phyloP scores from a whole-genome alignment of 2,329 filamentous ascomycete genomes.

The Trichoderma breve region DNA sequence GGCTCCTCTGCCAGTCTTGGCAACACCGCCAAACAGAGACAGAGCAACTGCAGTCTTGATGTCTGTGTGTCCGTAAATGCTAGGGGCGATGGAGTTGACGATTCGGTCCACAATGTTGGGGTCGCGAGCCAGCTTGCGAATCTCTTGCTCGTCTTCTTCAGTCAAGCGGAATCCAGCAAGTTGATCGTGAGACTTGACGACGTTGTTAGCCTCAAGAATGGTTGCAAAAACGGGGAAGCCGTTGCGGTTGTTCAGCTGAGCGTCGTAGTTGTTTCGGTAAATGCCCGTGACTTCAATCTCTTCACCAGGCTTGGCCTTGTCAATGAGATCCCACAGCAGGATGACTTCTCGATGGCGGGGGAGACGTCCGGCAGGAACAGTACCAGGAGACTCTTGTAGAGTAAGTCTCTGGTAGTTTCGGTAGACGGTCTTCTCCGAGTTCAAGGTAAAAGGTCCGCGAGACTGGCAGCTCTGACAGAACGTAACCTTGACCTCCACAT shows the following conservation, averaged over 20 bases:
- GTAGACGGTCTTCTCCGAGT: conserved; percentile 97
- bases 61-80: conserved; percentile 94
- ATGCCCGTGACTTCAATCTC: conserved; percentile 96
- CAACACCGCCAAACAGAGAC: conserved; percentile 91
- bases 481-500: conserved; percentile 91
- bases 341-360: conserved; percentile 93
- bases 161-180: conserved; percentile 94
- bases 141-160: conserved; percentile 89
- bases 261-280: conserved; percentile 98
- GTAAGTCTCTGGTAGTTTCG: conserved; percentile 98
- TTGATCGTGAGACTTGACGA: conserved; percentile 96
- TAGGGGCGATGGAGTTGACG: conserved; percentile 88
- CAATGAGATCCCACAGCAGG: conserved; percentile 93
- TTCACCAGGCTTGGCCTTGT: conserved; percentile 93
- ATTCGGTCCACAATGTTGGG: conserved; percentile 92
- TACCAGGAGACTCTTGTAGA: conserved; percentile 93
- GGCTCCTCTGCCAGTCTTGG: conserved; percentile 83
- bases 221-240: conserved; percentile 98
- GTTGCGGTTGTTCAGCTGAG: conserved; percentile 96
- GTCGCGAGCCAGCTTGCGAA: conserved; percentile 83
- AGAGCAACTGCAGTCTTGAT: conserved; percentile 96
- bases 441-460: conserved; percentile 88
- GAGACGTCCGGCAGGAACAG: conserved; percentile 90
- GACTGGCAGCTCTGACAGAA: conserved; percentile 98
- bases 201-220: conserved; percentile 94